Conservation (phyloP, 2,329 filamentous ascomycete genomes). For the Aspergillus fructus region DNA sequence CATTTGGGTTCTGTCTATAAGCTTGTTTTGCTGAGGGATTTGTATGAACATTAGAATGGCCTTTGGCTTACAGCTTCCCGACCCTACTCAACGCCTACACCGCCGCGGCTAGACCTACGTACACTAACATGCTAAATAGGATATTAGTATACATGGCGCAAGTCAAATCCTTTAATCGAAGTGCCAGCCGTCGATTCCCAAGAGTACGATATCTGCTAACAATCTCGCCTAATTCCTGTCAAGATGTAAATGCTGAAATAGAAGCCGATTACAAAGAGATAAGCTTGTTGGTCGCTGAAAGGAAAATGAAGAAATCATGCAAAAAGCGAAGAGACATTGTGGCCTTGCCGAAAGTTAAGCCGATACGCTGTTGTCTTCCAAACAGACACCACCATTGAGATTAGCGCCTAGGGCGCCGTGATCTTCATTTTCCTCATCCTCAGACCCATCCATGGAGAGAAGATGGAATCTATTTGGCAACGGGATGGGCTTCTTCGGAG, state of each 20-base stretch:
- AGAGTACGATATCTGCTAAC: neutral
- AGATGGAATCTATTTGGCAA: slow-evolving; percentile 62
- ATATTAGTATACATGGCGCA: neutral
- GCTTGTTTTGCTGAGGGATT: neutral
- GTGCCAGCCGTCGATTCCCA: neutral
- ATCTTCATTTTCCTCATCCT: slow-evolving; percentile 35
- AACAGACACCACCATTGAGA: slow-evolving; percentile 15
- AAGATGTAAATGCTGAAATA: slow-evolving; percentile 3
- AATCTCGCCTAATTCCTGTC: slow-evolving; percentile 1
- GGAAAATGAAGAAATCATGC: neutral
- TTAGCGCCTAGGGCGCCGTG: slow-evolving; percentile 18
- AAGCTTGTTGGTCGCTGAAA: neutral
- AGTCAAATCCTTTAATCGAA: neutral
- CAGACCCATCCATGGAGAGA: slow-evolving; percentile 52
- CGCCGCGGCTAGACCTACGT: neutral
- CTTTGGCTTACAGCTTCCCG: neutral
- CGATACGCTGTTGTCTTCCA: slow-evolving; percentile 18
- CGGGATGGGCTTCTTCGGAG: slow-evolving; percentile 34
- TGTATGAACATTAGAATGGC: neutral
- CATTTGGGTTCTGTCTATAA: neutral
- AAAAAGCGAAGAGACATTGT: neutral
- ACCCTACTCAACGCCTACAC: neutral
- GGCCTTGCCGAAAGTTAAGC: slow-evolving; percentile 6
- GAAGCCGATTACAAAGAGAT: neutral
- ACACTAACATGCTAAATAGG: neutral